Base-by-base conservation (phyloP, 2,329 filamentous ascomycete genomes). In the Colletotrichum sp. region DNA sequence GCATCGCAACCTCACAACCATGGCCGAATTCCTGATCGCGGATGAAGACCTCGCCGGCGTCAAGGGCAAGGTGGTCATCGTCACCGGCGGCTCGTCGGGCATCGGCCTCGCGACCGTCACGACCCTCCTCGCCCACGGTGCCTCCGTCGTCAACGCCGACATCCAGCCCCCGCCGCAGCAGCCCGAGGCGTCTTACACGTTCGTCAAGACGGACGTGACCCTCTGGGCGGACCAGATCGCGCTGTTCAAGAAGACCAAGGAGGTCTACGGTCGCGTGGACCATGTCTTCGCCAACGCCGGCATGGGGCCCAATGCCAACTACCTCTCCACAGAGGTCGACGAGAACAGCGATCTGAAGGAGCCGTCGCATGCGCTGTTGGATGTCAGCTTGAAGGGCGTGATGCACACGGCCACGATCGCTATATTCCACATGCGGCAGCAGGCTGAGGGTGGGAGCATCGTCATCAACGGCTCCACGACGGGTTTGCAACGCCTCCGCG, bases 221-320 rank as follows among this genome's bases (percentile, higher is more conserved):
- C 80, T 83, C 19, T 92, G 90, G 90, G 77, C 82, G 5, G 87
- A 89, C 9, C 85, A 91, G 11, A 82, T 85, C 15, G 81, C 83
- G 1, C 84, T 92, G 13, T 93, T 92, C 84, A 88, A 88, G 71
- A 81, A 85, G 71, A 83, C 89, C 3, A 86, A 87, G 73, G 82
- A 86, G 13, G 92, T 94, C 68, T 90, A 94, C 77, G 94, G 96
- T 80, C 93, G 95, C 77, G 90, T 96, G 76, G 94, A 94, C 59
- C 91, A 94, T 81, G 94, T 95, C 8, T 95, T 96, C 80, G 92
- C 94, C 69, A 93, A 93, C 78, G 91, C 91, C 1, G 91, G 91
- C 19, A 83, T 92, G 34, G 84, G 83, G 1, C 86, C 87, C 11
- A 84, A 84, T 5, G 84, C 84, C 4, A 81, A 89, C 78, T 91